Evolutionary conservation across 1,284 basidiomycete species (phyloP), one percentile per base, ranked within the genome.

Genomic region (Heterobasidion irregulare): DNA sequence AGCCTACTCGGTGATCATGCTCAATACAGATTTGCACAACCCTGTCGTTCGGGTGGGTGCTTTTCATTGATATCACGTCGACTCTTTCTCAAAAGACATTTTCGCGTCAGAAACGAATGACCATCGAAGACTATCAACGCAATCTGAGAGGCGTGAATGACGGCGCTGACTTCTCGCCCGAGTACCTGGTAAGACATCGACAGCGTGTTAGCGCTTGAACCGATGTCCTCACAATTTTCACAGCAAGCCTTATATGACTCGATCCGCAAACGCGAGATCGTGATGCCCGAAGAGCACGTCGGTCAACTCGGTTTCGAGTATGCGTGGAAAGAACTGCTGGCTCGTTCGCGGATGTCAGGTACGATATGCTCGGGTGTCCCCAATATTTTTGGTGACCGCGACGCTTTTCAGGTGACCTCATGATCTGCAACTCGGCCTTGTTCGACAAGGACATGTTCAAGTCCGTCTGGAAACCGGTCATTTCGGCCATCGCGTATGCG

Each of bases 271-370:
- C 79, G 86, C 49, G 97, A 99, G 73, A 98, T 99, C 59, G 83
- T 99, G 52, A 91, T 99, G 85, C 96, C 97, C 0, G 95, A 99
- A 71, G 97, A 99, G 66, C 97, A 99, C 66, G 90, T 86, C 5
- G 97, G 97, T 1, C 93, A 95, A 68, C 82, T 97, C 43, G 97
- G 97, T 1, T 99, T 99, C 67, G 97, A 99, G 64, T 98, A 97
- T 67, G 93, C 96, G 6, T 99, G 97, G 97, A 98, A 98, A 69
- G 94, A 97, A 63, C 75, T 99, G 33, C 78, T 98, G 51, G 73
- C 86, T 50, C 83, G 94, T 41, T 86, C 94, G 47, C 80, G 90
- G 46, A 83, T 86, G 60, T 82, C 91, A 55, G 92, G 92, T 87
- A 58, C 54, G 79, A 66, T 33, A 19, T 7, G n/a, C 8, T 34